Base-by-base conservation (phyloP, 2,329 filamentous ascomycete genomes). In the Phialophora tarda region DNA sequence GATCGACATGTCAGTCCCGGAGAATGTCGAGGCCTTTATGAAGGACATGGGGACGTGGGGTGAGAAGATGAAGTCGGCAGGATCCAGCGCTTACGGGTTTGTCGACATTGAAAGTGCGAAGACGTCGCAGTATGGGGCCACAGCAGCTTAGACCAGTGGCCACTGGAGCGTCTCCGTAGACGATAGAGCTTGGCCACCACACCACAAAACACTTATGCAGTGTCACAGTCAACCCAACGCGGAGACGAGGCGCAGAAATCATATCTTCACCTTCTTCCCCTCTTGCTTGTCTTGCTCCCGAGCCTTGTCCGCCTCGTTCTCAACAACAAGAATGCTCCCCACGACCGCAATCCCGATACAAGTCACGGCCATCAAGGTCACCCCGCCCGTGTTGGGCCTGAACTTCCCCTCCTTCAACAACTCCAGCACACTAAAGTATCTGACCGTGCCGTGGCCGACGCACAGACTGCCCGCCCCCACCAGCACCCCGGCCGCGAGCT, bases 1-100 rank as follows among this genome's bases (percentile, higher is more conserved):
- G 3, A 80, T 86, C 58, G 84, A 87, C 72, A 71, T 85, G 58
- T 83, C 80, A 17, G 72, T 77, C 12, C 74, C 82, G 69, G 78
- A 81, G 68, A 84, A 84, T 65, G 74, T 82, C 7, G 75, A 84
- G 50, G 77, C 73, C 0, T 85, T 85, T 70, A 72, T 78, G 76
- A 80, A 82, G 72, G 82, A 84, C 72, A 77, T 85, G 76, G 77
- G 75, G 0, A 71, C 71, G 14, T 85, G 82, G 81, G 71, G 66
- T 1, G 66, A 80, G 70, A 79, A 78, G 66, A 74, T 81, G 73
- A 30, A 41, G 11, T 74, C 70, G 7, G 73, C 75, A 7, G 78
- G 84, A 66, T 76, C 75, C 58, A 72, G 71, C 54, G 75, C 75
- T 21, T 83, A 79, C 73, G 82, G 81, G 0, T 83, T 78, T 71